Evolutionary conservation across 306 rosid genomes (phyloP), one percentile per base, ranked within the genome.

Genomic region (Malus sylvestris): DNA sequence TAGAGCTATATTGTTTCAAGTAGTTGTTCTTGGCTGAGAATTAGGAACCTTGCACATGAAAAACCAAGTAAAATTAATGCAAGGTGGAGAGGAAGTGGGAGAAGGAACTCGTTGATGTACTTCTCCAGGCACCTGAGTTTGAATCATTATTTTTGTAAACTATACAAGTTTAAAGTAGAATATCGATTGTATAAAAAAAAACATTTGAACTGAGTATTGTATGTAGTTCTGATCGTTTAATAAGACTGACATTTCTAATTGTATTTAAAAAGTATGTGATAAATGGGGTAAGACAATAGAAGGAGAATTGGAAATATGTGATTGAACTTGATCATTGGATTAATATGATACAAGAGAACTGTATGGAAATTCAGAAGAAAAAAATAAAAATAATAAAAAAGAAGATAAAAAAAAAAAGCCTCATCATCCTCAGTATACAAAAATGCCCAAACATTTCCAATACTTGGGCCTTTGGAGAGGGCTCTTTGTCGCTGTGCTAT

Each of bases 391-490:
- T 25, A 60, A 70, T 4, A 0, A 62, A 61, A 5, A 64, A n/a
- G 13, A 16, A 57, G 11, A 2, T 42, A 72, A 35, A 18, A 73
- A 68, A 68, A 78, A 76, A 77, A 81, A 79, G 96, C 96, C 97
- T 74, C 96, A 68, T 90, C 94, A 74, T 90, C 98, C 91, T 76
- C 65, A 51, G 73, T 38, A 51, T 73, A 75, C 85, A 89, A 86
- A 86, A 85, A 86, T 69, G 86, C 86, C 98, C 93, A 81, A 85
- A 87, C 80, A 74, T 32, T 51, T 66, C 69, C 79, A 76, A 61
- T 78, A 82, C 74, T 75, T 85, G 93, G 93, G 93, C 94, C 79
- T 44, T 30, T 4, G 93, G 94, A 91, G 91, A 86, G 97, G 94
- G 98, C 96, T 83, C 75, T 75, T 33, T 77, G 75, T 58, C 27